Base-by-base conservation (phyloP, 1,284 basidiomycete genomes). In the Pseudozyma sp. region DNA sequence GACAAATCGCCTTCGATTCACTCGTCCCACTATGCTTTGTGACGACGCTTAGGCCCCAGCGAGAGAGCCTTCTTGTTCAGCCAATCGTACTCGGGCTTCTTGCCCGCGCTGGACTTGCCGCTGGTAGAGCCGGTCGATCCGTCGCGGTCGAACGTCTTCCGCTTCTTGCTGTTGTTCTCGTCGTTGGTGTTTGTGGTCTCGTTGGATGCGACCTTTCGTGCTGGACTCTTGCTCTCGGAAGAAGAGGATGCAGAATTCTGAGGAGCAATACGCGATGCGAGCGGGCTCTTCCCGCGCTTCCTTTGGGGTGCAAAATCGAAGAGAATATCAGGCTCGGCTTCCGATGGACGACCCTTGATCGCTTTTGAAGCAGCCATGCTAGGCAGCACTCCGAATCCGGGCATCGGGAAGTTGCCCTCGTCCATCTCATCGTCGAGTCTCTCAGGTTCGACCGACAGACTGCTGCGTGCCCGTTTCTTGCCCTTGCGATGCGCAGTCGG, bases 321-420 rank as follows among this genome's bases (percentile, higher is more conserved):
- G 24, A 24, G 24, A 24, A 24, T 4, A 24, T 24, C 24, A 24
- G 24, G 24, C 24, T 24, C 24, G 24, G 24, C 24, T 24, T 24
- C 24, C 24, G 4, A 24, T 24, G 24, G 24, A 24, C 24, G 24
- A 1, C 24, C 24, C 11, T 39, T n/a, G 48, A 29, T 16, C 5
- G 19, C 8, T 10, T 9, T 24, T 10, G 14, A 13, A 31, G 33
- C 31, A 6, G 5, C 17, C 24, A 54, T 24, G 42, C 35, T 33
- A 16, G 31, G 24, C 16, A 14, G 24, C 16, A 14, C 43, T 13
- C 14, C 57, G 19, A 57, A 16, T 10, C 73, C 73, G 10, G 73
- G 73, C 73, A 75, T 71, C 11, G 73, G 73, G n/a, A 59, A 75
- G 8, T 59, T 37, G 6, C 29, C 43, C n/a, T 75, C 73, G 37